These are phyloP conservation scores for Davidsoniella eucalypti DNA, from an alignment of 2,329 filamentous ascomycete genomes.

Conservation along the genomic window DNA sequence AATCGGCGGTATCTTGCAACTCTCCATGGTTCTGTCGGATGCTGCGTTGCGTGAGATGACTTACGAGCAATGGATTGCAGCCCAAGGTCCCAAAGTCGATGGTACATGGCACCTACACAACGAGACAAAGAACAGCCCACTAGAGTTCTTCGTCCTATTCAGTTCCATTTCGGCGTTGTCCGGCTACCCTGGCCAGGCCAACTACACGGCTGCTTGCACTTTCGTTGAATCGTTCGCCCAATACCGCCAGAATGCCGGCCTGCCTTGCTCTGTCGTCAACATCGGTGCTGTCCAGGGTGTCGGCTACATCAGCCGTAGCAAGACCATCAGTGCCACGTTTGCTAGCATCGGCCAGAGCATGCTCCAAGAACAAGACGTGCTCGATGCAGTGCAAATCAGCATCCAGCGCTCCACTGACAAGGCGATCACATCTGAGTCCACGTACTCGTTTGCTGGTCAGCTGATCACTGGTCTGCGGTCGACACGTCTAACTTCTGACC, in stretches of 20 bases:
- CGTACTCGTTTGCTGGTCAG: no score
- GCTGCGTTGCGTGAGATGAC: constrained; percentile 18
- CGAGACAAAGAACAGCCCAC: not conserved
- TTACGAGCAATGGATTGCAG: constrained; percentile 15
- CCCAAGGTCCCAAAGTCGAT: constrained; percentile 21
- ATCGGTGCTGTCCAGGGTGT: no score
- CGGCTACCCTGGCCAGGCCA: constrained; percentile 22
- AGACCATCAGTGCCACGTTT: not conserved
- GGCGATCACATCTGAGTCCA: no score
- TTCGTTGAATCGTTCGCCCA: constrained; percentile 20
- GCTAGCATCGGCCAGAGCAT: no score
- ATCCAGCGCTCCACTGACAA: no score
- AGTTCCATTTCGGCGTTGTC: constrained; percentile 22
- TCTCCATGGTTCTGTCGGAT: constrained; percentile 22
- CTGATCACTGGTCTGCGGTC: no score
- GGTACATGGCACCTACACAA: constrained; percentile 19
- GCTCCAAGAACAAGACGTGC: no score
- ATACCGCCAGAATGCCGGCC: constrained; percentile 11
- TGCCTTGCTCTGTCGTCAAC: no score
- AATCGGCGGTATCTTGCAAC: constrained; percentile 18
- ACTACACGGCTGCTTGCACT: constrained; percentile 23
- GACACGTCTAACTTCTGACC: no score
- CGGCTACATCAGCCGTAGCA: not conserved
- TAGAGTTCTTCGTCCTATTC: constrained; percentile 25
- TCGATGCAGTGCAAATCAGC: no score